These are phyloP conservation scores for Lolium multiflorum DNA, from an alignment of 176 grass and related monocot species.

Conservation along the genomic window DNA sequence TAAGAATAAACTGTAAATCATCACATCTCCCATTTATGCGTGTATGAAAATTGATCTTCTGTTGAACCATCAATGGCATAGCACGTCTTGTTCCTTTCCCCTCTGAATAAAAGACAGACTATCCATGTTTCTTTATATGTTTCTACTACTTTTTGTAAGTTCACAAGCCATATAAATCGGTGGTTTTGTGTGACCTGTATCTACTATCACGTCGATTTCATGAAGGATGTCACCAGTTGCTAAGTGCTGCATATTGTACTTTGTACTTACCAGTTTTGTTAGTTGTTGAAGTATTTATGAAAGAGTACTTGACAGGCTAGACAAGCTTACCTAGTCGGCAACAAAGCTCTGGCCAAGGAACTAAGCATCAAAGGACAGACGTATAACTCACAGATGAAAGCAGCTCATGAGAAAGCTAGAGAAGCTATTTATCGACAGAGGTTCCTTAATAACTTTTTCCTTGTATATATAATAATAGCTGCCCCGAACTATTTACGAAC, in stretches of 20 bases:
- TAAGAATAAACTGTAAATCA: background rate
- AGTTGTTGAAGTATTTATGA: slow-evolving; percentile 34
- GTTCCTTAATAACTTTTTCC: slow-evolving; percentile 40
- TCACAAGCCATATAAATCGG: background rate
- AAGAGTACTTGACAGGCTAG: slow-evolving; percentile 60
- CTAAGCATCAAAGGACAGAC: slow-evolving; percentile 85
- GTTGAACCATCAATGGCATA: background rate
- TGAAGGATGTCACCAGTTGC: background rate
- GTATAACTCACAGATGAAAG: slow-evolving; percentile 90
- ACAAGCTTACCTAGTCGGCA: slow-evolving; percentile 87
- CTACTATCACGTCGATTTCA: background rate
- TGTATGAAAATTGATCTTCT: background rate
- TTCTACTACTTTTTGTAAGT: background rate
- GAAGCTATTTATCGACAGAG: slow-evolving; percentile 92
- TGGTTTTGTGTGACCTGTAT: background rate
- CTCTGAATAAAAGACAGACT: background rate
- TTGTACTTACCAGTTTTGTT: slow-evolving; percentile 1
- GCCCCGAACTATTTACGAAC: background rate
- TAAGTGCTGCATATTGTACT: background rate
- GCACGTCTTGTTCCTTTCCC: background rate
- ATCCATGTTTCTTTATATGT: background rate
- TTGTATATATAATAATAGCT: background rate
- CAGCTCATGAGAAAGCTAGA: slow-evolving; percentile 96
- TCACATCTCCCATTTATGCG: background rate
- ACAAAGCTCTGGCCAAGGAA: slow-evolving; percentile 95